Evolutionary conservation across 768 basidiomycete genomes (phyloP).

Genomic region (Plicaturopsis crispa): DNA sequence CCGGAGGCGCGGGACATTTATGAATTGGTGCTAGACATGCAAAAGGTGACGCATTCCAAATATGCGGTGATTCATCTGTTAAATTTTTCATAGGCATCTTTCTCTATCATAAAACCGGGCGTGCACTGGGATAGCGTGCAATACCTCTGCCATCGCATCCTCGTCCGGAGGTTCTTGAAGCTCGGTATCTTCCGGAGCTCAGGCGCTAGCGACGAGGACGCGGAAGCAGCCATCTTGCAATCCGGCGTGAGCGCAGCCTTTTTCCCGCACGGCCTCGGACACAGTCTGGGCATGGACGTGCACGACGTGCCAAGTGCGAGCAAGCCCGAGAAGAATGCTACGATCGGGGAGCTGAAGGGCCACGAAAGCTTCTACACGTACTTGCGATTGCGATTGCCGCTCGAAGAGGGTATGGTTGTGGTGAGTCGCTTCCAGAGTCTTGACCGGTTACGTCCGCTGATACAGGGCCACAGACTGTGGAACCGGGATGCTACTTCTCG

Average conservation of each 20-base stretch:
- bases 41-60: conserved; percentile 43
- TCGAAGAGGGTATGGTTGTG: conserved; percentile 79
- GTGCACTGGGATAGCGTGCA: conserved; percentile 89
- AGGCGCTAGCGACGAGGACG: conserved; percentile 47
- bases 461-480: conserved; percentile 87
- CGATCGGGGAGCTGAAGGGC: conserved; percentile 10
- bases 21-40: conserved; percentile 85
- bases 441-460: neutral
- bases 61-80: conserved; percentile 4
- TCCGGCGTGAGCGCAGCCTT: conserved; percentile 79
- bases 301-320: conserved; percentile 86
- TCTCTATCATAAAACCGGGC: conserved; percentile 65
- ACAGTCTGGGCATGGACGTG: conserved; percentile 89
- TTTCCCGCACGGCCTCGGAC: conserved; percentile 92
- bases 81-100: conserved; percentile 44
- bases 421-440: conserved; percentile 35
- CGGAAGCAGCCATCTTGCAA: conserved; percentile 61
- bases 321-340: conserved; percentile 55
- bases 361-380: conserved; percentile 65
- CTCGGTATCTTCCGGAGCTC: conserved; percentile 78
- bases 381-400: conserved; percentile 67
- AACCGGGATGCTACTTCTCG: conserved; percentile 87
- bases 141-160: conserved; percentile 69
- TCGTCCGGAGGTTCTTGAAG: conserved; percentile 75
- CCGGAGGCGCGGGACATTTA: conserved; percentile 78